Conservation (phyloP, 768 basidiomycete species). For the Phylloporus sp. region DNA sequence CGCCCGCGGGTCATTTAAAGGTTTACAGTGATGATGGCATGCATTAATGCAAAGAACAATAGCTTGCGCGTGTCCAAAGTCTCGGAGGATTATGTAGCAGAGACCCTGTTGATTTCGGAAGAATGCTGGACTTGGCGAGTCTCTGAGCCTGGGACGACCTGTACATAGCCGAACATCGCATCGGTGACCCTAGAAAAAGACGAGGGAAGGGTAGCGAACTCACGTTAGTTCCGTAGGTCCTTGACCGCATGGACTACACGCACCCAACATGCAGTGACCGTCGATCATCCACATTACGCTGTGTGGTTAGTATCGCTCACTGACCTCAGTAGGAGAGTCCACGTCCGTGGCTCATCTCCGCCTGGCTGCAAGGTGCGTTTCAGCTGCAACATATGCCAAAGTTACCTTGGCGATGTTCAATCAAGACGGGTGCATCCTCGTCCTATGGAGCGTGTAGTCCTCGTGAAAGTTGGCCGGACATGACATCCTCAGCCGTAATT, state of each 20-base stretch:
- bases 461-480: slow-evolving; percentile 22
- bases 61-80: background rate
- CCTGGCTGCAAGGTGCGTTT: background rate
- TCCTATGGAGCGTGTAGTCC: slow-evolving; percentile 15
- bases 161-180: background rate
- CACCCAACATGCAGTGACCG: background rate
- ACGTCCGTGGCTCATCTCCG: background rate
- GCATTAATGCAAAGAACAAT: background rate
- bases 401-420: background rate
- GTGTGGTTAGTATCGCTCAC: too few relatives aligned
- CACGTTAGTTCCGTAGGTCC: background rate
- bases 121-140: too few relatives aligned
- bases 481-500: slow-evolving; percentile 9
- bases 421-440: background rate
- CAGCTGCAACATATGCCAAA: background rate
- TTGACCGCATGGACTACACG: background rate
- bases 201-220: too few relatives aligned
- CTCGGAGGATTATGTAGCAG: background rate
- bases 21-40: background rate
- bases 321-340: background rate
- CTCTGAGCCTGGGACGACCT: too few relatives aligned
- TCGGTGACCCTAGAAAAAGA: too few relatives aligned
- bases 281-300: background rate
- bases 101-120: too few relatives aligned
- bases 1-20: background rate